These are phyloP conservation scores for Areca catechu DNA, from an alignment of 176 grass and related monocot genomes.

Conservation along the genomic window DNA sequence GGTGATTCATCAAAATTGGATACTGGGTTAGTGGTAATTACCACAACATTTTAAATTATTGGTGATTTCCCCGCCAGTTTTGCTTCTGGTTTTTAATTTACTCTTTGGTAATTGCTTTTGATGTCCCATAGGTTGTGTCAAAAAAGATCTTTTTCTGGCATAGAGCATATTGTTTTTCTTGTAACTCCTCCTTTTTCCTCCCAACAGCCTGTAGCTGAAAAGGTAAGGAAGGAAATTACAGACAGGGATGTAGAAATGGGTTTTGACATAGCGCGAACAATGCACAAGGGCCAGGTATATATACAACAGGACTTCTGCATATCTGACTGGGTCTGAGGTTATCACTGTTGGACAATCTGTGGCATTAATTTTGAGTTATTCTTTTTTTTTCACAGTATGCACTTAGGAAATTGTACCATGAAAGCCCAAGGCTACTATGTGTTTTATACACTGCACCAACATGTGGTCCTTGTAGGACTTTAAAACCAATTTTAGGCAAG, in stretches of 20 bases:
- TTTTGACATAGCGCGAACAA: conserved; percentile 78
- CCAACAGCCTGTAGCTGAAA: conserved; percentile 63
- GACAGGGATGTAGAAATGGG: conserved; percentile 82
- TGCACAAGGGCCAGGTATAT: conserved; percentile 84
- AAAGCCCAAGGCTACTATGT: conserved; percentile 75
- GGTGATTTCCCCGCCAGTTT: too few relatives aligned
- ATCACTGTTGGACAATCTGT: too few relatives aligned
- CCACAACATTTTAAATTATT: too few relatives aligned
- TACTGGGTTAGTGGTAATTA: too few relatives aligned
- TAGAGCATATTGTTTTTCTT: not conserved
- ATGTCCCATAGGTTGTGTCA: not conserved
- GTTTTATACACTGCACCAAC: conserved; percentile 95
- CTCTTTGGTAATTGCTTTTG: too few relatives aligned
- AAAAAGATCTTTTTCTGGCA: not conserved
- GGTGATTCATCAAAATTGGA: too few relatives aligned
- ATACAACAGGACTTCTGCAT: conserved; percentile 4
- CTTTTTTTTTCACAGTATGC: conserved; percentile 62
- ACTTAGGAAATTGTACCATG: conserved; percentile 91
- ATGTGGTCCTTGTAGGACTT: conserved; percentile 96
- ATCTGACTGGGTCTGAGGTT: not conserved
- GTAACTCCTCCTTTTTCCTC: not conserved
- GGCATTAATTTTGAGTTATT: not conserved
- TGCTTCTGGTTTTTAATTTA: too few relatives aligned
- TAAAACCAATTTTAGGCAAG: conserved; percentile 98
- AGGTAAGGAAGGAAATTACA: conserved; percentile 62